Base-by-base conservation (phyloP, 2,329 filamentous ascomycete genomes). In the Aspergillus bombycis region DNA sequence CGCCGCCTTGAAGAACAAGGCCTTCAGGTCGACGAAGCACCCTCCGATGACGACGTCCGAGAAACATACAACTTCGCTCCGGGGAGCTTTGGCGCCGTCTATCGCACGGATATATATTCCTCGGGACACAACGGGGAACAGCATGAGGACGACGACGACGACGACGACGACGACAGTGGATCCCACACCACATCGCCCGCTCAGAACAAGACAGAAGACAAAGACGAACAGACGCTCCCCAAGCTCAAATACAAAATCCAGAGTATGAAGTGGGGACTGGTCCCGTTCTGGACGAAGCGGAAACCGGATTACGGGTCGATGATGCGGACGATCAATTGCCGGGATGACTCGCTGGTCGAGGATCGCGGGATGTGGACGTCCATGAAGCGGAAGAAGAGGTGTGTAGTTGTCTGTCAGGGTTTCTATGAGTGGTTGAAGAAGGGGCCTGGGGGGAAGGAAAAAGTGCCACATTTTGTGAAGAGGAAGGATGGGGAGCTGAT, bases 401-500 rank as follows among this genome's bases (percentile, higher is more conserved):
- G 95, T 75, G 83, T 98, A 26, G 88, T 98, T 11, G 75, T 97
- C 7, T 93, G 92, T 11, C 91, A 97, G 77, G 95, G 95, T 1
- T 99, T 98, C 78, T 99, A 93, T 73, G 95, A 99, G 78, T 98
- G 95, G 95, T 81, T 96, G 64, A 94, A 94, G 78, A 92, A 89
- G 71, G 89, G 86, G 71, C 60, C 83, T 72, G 84, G 85, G 1
- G 85, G 87, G 8, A 94, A 91, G 69, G 90, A 95, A 60, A 96
- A 92, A 79, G 81, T 94, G 1, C 94, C 95, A 12, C 89, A 98
- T 77, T 97, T 89, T 71, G 86, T 93, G 26, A 94, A 89, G 78
- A 84, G 93, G 32, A 91, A 88, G 69, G 94, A 98, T 74, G 91
- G 91, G 0, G 86, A 88, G 70, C 80, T 97, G 70, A 92, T 97